Base-by-base conservation (phyloP, 176 grass and related monocot genomes). In the Cocos nucifera region DNA sequence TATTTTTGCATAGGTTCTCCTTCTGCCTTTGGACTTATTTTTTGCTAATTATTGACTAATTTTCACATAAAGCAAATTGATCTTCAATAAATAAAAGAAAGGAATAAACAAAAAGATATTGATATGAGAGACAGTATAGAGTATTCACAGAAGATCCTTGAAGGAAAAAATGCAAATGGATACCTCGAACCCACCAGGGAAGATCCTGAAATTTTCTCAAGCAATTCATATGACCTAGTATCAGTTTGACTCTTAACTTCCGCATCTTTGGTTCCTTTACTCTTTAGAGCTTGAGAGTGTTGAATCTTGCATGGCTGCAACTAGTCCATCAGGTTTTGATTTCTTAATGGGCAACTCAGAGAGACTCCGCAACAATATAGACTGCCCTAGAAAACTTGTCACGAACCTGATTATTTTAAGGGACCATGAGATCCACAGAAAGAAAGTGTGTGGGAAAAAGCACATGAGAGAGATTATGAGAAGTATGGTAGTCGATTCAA, bases 111-210 rank as follows among this genome's bases (percentile, higher is more conserved):
- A 10, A 44, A 44, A 10, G 2, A 44, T 12, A 10, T 44, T 44
- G 9, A 44, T 12, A 44, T 14, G 35, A 14, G 10, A 44, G 35
- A 44, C 10, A 12, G 35, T 44, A 44, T 44, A 44, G 8, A 44
- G 9, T 12, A 44, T 30, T 28, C 28, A 30, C 28, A 12, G 9
- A 44, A 12, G 10, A 44, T 44, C 9, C 9, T 44, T 44, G 35
- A 44, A 3, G 35, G 2, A 44, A 44, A 44, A 9, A 67, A 59
- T 12, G 58, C 26, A 57, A 23, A 51, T 54, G n/a, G 4, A 32
- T 63, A 78, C 93, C 72, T 97, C 78, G 78, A 72, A 66, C 93
- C 93, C 76, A 85, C 79, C 70, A 97, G 80, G 51, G 71, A 82
- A 70, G 81, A 67, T 5, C 93, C 93, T 26, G 76, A 73, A 61